Base-by-base conservation (phyloP, 768 basidiomycete genomes). In the Trametes cubensis region DNA sequence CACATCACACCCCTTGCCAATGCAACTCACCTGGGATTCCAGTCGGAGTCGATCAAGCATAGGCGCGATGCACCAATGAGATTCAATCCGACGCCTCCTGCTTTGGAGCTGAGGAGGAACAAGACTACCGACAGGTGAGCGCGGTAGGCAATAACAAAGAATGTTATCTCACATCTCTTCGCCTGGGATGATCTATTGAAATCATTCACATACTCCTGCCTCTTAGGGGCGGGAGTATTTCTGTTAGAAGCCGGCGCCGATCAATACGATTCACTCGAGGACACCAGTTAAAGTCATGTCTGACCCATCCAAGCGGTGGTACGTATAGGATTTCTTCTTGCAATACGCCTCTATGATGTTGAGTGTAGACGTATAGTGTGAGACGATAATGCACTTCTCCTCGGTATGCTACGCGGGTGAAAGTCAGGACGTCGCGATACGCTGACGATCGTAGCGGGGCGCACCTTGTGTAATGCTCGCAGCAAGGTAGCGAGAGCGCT, bases 301-400 rank as follows among this genome's bases (percentile, higher is more conserved):
- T 61, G 59, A 92, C 89, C 97, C 96, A 70, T 99, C 96, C 38
- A 98, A 81, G 3, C 97, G 86, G 64, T 89, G 84, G 70, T 84
- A 92, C 0, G 88, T 87, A 72, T 94, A 98, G 11, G 79, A 77
- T 67, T 81, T 85, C 64, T 82, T 85, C 73, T 86, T 84, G 77
- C 95, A 96, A 66, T 87, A 90, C 3, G 85, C 85, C 76, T 98
- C 94, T 30, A 99, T 78, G 58, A 99, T 85, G 70, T 98, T 92
- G 55, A 99, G 85, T 1, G 95, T 97, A 5, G 90, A 89, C 0
- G 95, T 98, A 70, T 91, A 99, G 72, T 98, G 95, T n/a, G 95
- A 98, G 38, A 96, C 92, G 44, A 99, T 76, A 38, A 98, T 90
- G 68, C 94, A 90, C 83, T 99, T 99, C 76, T 99, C 96, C 42